Conservation (phyloP, 1,284 basidiomycete species). For the Cryptococcus amylolentus region DNA sequence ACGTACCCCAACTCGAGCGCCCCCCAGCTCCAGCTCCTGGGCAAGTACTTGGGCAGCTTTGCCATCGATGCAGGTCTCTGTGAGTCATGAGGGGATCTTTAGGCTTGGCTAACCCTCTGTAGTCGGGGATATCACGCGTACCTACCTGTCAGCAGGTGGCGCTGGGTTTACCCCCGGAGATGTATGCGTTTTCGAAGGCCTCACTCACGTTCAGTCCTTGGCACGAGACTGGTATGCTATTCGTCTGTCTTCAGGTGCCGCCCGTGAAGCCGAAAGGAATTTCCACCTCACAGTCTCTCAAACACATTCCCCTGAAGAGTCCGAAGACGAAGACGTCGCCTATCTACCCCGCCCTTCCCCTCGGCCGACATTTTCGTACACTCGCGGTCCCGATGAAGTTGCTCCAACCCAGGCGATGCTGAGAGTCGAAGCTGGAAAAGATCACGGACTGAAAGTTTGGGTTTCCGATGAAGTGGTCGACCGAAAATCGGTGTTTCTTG, state of each 20-base stretch:
- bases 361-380: constrained; percentile 14
- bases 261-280: constrained; percentile 58
- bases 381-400: background rate
- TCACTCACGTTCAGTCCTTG: constrained; percentile 69
- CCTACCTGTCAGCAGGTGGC: constrained; percentile 72
- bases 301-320: background rate
- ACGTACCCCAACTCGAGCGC: constrained; percentile 67
- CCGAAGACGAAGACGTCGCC: background rate
- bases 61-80: constrained; percentile 42
- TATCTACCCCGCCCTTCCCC: background rate
- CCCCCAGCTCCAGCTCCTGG: constrained; percentile 79
- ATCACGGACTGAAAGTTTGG: constrained; percentile 58
- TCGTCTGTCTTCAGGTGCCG: constrained; percentile 57
- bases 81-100: constrained; percentile 23
- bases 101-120: background rate
- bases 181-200: constrained; percentile 83
- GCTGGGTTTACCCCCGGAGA: constrained; percentile 69
- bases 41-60: constrained; percentile 74
- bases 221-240: constrained; percentile 69
- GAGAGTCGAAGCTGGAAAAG: constrained; percentile 2
- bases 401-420: background rate
- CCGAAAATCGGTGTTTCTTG: constrained; percentile 76
- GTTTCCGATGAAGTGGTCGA: constrained; percentile 74
- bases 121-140: constrained; percentile 71
- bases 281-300: background rate